Base-by-base conservation (phyloP, 495 filamentous ascomycete species). In the Xylaria longipes region DNA sequence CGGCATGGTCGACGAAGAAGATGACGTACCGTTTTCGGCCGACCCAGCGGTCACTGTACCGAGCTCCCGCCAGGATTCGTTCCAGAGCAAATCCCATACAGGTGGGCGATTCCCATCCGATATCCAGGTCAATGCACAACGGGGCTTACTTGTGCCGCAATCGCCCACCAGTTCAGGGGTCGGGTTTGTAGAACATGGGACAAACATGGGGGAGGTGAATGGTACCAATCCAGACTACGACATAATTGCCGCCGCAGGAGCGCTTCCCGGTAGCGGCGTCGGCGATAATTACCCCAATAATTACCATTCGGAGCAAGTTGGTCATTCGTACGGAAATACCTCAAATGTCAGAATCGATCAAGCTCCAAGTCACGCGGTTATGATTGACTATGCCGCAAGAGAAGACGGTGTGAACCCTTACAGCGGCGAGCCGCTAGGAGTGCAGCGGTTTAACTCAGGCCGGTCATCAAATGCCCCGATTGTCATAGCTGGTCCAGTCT, bases 51-150 rank as follows among this genome's bases (percentile, higher is more conserved):
- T 87, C 29, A 83, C 82, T 41, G 80, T 73, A 45, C 81, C 81
- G 45, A 80, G 76, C 64, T 80, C 82, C 45, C 84, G 81, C 46
- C 81, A 83, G 74, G 88, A 89, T 50, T 71, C 78, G 43, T 64
- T 78, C 70, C 81, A 82, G 71, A 85, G 86, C 75, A 91, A 94
- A 74, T 91, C 91, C 66, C 89, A 91, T 80, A 88, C 92, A 87
- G 94, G 94, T 86, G 94, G 94, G 81, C 90, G 93, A 73, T 97
- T 97, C 82, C 94, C 94, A 75, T 94, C 91, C 80, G 93, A 96
- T 81, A 80, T 97, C 65, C 89, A 93, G 77, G 88, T 97, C 75
- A 90, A 93, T 75, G 80, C 83, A 43, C 79, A 85, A 69, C 89
- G 93, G 82, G 87, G 91, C 84, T 88, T 93, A 86, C 91, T 92